Evolutionary conservation across 2,329 filamentous ascomycete species (phyloP).

Genomic region (Pseudogymnoascus pannorum): DNA sequence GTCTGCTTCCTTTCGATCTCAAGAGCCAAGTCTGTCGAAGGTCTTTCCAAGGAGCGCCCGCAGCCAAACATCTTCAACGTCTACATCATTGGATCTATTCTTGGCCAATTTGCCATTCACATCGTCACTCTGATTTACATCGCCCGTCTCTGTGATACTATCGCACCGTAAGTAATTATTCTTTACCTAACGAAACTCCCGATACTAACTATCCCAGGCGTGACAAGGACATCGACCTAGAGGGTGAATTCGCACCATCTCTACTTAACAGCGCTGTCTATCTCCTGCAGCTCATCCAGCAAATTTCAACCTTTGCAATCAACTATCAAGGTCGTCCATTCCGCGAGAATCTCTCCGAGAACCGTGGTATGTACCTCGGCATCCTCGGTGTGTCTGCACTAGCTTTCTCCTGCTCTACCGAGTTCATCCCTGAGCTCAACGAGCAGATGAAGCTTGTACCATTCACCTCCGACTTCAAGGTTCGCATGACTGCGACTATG

Average conservation of each 20-base stretch:
- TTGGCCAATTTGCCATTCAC: constrained; percentile 95
- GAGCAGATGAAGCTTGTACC: constrained; percentile 86
- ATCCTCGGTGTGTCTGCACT: constrained; percentile 84
- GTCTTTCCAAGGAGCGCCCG: constrained; percentile 89
- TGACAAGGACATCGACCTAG: constrained; percentile 68
- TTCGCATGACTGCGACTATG: constrained; percentile 79
- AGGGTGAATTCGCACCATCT: constrained; percentile 88
- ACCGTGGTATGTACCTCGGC: constrained; percentile 97
- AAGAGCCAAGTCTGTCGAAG: constrained; percentile 92
- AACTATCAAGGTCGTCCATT: constrained; percentile 99
- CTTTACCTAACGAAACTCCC: neutral
- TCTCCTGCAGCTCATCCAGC: constrained; percentile 93
- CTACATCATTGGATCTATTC: constrained; percentile 96
- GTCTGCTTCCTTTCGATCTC: constrained; percentile 98
- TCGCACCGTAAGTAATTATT: constrained; percentile 64
- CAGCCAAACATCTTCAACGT: constrained; percentile 99
- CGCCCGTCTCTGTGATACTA: constrained; percentile 74
- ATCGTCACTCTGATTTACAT: constrained; percentile 93
- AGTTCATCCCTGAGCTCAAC: constrained; percentile 93
- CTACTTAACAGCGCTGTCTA: constrained; percentile 96
- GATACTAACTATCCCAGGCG: constrained; percentile 36
- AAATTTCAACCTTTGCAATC: constrained; percentile 97
- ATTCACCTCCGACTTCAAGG: constrained; percentile 83
- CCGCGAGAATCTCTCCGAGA: constrained; percentile 91
- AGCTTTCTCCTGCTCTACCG: constrained; percentile 89